Percentiles rank a stretch among this genome's conserved stretches.
phyloP scores from a whole-genome alignment of 83 land plant species.

The Diphasiastrum complanatum region DNA sequence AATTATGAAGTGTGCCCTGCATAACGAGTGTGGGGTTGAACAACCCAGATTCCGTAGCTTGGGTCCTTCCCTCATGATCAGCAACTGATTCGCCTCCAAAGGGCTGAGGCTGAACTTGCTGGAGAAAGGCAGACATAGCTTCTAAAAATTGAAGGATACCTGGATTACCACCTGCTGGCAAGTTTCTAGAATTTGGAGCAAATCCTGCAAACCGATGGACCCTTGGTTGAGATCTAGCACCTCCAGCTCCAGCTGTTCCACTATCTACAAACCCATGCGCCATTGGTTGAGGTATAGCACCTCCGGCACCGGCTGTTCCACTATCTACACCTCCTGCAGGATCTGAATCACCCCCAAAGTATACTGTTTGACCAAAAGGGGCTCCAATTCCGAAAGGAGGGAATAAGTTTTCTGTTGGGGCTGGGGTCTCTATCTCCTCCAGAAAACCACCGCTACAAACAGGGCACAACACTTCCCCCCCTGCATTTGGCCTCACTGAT shows the following conservation, averaged over 20 bases:
- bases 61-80: background rate
- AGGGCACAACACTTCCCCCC: background rate
- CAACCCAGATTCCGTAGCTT: background rate
- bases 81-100: background rate
- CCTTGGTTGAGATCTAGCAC: too few species aligned
- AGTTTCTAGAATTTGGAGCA: background rate
- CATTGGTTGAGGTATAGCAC: background rate
- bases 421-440: background rate
- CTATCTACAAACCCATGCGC: too few species aligned
- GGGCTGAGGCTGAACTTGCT: background rate
- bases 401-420: background rate
- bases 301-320: too few species aligned
- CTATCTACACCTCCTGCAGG: too few species aligned
- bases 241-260: too few species aligned
- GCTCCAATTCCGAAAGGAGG: background rate
- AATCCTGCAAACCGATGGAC: background rate
- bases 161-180: background rate
- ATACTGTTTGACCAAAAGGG: background rate
- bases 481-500: slow-evolving; percentile 1
- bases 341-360: background rate
- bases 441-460: background rate
- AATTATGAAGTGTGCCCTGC: slow-evolving; percentile 1
- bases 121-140: background rate
- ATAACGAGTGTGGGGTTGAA: background rate
- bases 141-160: background rate